These are phyloP conservation scores for Xenoacremonium recifei DNA, from an alignment of 2,329 filamentous ascomycete species.

Conservation along the genomic window DNA sequence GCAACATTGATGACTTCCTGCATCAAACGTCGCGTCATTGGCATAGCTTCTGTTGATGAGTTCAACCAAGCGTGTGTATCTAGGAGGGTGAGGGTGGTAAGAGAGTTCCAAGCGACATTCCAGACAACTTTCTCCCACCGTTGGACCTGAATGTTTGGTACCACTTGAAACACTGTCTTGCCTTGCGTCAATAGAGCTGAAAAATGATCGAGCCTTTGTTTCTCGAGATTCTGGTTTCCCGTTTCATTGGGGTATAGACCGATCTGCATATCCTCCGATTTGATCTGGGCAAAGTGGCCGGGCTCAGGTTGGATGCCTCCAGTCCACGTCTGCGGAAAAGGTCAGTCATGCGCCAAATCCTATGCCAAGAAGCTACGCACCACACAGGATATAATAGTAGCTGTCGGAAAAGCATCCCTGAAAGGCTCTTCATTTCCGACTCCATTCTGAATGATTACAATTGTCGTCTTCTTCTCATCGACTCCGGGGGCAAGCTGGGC, in stretches of 20 bases:
- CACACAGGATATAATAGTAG: slow-evolving; percentile 55
- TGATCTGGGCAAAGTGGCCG: slow-evolving; percentile 48
- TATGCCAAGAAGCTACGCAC: slow-evolving; percentile 30
- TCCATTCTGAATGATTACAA: slow-evolving; percentile 63
- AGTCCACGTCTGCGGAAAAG: slow-evolving; percentile 43
- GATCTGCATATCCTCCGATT: slow-evolving; percentile 54
- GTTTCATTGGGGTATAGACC: slow-evolving; percentile 46
- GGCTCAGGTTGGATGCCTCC: slow-evolving; percentile 50
- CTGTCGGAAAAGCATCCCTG: slow-evolving; percentile 43
- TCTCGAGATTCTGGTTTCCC: slow-evolving; percentile 29
- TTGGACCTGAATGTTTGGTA: slow-evolving; percentile 53
- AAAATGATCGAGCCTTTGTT: slow-evolving; percentile 38
- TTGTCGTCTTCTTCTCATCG: slow-evolving; percentile 41
- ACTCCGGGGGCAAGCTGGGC: slow-evolving; percentile 32
- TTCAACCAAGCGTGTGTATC: slow-evolving; percentile 52
- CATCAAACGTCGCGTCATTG: slow-evolving; percentile 49
- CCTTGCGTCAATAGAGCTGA: slow-evolving; percentile 38
- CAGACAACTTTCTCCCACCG: slow-evolving; percentile 61
- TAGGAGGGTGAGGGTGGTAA: slow-evolving; percentile 54
- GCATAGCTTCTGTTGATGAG: slow-evolving; percentile 42
- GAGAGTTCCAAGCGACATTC: slow-evolving; percentile 61
- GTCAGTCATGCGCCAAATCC: slow-evolving; percentile 1
- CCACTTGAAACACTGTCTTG: slow-evolving; percentile 43
- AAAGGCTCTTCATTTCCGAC: slow-evolving; percentile 60
- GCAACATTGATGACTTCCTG: slow-evolving; percentile 57